phyloP scores from a whole-genome alignment of 306 rosid species.

The Cicer arietinum region DNA sequence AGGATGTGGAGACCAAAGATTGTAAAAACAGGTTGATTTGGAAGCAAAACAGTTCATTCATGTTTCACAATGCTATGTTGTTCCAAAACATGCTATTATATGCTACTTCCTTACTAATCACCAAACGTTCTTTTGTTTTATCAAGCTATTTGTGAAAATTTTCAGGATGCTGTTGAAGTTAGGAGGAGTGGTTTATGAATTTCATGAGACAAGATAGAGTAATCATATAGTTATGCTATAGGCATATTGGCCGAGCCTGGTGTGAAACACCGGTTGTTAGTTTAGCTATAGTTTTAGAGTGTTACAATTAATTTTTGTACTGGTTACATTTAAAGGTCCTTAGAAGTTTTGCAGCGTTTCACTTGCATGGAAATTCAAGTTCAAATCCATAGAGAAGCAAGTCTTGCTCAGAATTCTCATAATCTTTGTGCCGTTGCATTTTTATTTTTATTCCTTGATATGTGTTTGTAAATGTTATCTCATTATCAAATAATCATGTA shows the following conservation, averaged over 20 bases:
- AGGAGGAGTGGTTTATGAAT: constrained; percentile 16
- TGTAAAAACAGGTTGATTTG: constrained; percentile 61
- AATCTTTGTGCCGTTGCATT: background rate
- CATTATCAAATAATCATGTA: background rate
- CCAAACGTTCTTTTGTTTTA: constrained; percentile 6
- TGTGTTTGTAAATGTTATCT: background rate
- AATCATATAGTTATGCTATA: too few relatives aligned
- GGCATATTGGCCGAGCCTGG: background rate
- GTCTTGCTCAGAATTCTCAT: background rate
- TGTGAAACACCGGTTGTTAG: constrained; percentile 27
- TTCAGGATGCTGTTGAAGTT: constrained; percentile 14
- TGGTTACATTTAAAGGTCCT: constrained; percentile 1
- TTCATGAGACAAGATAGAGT: background rate
- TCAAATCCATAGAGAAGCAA: background rate
- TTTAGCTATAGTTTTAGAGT: constrained; percentile 36
- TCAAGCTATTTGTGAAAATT: constrained; percentile 35
- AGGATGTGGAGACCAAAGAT: constrained; percentile 65
- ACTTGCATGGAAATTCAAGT: constrained; percentile 21
- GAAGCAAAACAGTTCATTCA: constrained; percentile 36
- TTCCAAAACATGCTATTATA: background rate
- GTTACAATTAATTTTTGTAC: background rate
- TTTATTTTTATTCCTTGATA: background rate
- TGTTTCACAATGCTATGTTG: constrained; percentile 21
- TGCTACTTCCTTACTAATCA: background rate
- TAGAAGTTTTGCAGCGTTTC: constrained; percentile 30